Conservation (phyloP, 1,284 basidiomycete genomes). For the Leccinum ambiguum region DNA sequence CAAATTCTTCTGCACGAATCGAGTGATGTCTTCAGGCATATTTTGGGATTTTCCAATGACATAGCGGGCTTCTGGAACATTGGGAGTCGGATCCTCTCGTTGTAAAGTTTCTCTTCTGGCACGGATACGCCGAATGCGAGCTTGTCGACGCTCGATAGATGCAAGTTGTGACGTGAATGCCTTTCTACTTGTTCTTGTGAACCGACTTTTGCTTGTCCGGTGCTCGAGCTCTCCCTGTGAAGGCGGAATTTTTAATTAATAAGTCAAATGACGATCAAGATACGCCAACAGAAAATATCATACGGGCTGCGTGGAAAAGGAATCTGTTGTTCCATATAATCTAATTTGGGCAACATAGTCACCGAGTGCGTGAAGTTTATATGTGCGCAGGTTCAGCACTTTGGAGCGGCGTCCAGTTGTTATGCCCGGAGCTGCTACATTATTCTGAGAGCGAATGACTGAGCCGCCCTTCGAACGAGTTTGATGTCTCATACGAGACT, state of each 20-base stretch:
- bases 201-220: neutral
- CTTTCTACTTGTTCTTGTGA: accelerated
- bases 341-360: neutral
- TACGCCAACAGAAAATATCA: neutral
- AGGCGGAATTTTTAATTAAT: neutral
- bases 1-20: neutral
- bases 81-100: neutral
- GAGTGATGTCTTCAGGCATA: neutral
- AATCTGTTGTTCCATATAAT: neutral
- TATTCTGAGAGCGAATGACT: neutral
- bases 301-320: neutral
- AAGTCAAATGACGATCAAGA: neutral
- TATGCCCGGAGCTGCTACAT: neutral
- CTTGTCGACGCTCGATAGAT: neutral
- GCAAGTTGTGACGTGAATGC: neutral
- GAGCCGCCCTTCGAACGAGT: neutral
- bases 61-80: neutral
- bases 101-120: neutral
- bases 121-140: neutral
- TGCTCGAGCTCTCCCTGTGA: neutral
- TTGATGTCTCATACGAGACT: neutral
- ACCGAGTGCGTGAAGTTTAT: neutral
- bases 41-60: neutral
- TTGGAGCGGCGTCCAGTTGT: neutral
- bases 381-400: neutral